Evolutionary conservation across 164 flowering plant genomes (phyloP).

Genomic region (Vitis amurensis): DNA sequence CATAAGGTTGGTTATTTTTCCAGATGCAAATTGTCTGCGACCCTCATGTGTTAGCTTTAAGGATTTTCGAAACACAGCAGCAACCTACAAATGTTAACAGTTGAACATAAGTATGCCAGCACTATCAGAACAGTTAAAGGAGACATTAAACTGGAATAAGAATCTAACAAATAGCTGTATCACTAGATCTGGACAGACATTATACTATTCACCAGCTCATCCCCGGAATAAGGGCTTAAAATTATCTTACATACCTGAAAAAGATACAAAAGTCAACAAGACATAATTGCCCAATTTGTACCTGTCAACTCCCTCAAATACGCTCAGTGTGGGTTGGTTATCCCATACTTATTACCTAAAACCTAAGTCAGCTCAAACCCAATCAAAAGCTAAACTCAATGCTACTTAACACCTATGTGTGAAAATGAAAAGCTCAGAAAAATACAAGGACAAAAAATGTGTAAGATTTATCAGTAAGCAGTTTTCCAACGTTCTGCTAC

Average conservation of each 20-base stretch:
- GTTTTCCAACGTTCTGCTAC: too few species aligned
- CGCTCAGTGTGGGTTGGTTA: neutral
- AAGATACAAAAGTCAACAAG: neutral
- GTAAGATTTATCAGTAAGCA: too few species aligned
- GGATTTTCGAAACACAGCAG: conserved; percentile 94
- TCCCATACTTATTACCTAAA: too few species aligned
- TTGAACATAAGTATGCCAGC: neutral
- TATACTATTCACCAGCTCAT: neutral
- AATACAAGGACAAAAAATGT: too few species aligned
- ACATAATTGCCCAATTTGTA: neutral
- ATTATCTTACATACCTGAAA: neutral
- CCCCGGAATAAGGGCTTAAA: neutral
- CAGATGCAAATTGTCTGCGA: conserved; percentile 73
- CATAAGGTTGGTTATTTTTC: conserved; percentile 97
- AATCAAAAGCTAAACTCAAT: too few species aligned
- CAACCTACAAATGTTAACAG: conserved; percentile 49
- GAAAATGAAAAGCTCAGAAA: too few species aligned
- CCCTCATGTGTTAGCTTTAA: conserved; percentile 82
- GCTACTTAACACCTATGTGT: too few species aligned
- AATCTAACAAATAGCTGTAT: neutral
- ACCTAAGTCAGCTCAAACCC: too few species aligned
- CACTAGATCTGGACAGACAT: neutral
- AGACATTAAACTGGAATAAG: neutral
- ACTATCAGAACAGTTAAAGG: neutral
- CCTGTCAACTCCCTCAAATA: neutral